Evolutionary conservation across 1,284 basidiomycete species (phyloP).

Genomic region (Coniferiporia sulphurascens): DNA sequence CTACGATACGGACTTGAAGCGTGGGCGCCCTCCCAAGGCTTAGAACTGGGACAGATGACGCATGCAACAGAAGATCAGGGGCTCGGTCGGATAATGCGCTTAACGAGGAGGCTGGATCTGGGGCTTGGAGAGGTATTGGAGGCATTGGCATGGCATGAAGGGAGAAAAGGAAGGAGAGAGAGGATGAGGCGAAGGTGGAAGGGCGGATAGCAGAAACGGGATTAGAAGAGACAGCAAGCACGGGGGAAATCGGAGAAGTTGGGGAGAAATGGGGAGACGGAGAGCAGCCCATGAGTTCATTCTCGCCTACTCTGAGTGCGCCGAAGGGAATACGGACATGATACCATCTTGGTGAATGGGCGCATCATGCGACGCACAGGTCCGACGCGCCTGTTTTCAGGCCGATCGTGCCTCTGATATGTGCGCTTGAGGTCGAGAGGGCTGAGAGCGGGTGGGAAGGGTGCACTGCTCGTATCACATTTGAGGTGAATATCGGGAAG

Average conservation of each 20-base stretch:
- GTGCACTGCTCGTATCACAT: no score
- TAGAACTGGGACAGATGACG: conserved; percentile 22
- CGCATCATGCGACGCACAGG: not conserved
- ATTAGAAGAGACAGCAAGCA: not conserved
- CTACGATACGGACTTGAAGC: conserved; percentile 10
- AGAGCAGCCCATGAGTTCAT: no score
- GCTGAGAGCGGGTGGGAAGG: not conserved
- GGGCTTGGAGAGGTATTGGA: conserved; percentile 52
- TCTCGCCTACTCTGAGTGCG: not conserved
- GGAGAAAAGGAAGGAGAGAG: not conserved
- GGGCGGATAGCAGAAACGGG: no score
- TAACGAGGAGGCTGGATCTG: conserved; percentile 70
- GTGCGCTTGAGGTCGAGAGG: no score
- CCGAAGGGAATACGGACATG: not conserved
- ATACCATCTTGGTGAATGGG: not conserved
- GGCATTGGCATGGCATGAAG: conserved; percentile 15
- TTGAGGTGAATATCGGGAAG: not conserved
- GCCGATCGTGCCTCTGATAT: no score
- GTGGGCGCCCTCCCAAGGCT: conserved; percentile 4
- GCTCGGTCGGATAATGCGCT: conserved; percentile 64
- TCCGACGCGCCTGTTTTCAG: not conserved
- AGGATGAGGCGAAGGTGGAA: not conserved
- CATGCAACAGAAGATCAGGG: conserved; percentile 38
- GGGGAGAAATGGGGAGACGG: not conserved
- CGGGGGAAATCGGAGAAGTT: not conserved